These are phyloP conservation scores for Lichtheimia corymbifera DNA, from an alignment of 371 early-diverging fungal species.

Conservation along the genomic window DNA sequence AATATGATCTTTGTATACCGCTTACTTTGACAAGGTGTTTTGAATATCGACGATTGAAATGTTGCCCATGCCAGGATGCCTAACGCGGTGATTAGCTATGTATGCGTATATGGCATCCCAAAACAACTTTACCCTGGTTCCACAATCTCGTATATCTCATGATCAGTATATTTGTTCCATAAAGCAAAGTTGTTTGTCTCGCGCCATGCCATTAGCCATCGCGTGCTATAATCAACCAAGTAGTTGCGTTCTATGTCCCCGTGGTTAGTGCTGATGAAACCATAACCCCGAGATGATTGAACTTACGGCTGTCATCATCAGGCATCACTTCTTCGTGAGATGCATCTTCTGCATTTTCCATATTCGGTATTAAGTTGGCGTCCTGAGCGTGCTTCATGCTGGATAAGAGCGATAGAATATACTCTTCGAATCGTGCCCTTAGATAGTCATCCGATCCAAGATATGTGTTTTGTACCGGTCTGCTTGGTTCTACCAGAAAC, in stretches of 20 bases:
- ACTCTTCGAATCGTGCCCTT: conserved; percentile 76
- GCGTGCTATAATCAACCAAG: conserved; percentile 64
- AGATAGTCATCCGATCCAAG: conserved; percentile 82
- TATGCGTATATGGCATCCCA: neutral
- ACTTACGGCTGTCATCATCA: conserved; percentile 40
- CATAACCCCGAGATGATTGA: neutral
- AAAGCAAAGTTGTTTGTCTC: conserved; percentile 68
- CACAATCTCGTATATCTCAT: conserved; percentile 66
- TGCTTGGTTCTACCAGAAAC: conserved; percentile 41
- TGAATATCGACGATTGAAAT: conserved; percentile 64
- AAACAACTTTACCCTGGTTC: conserved; percentile 52
- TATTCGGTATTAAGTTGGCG: conserved; percentile 34
- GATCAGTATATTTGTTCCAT: conserved; percentile 70
- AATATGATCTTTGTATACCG: neutral
- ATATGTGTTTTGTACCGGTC: conserved; percentile 58
- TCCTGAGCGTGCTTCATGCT: conserved; percentile 67
- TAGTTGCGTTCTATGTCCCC: conserved; percentile 56
- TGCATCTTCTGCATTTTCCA: conserved; percentile 20
- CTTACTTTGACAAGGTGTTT: conserved; percentile 63
- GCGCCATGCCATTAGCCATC: conserved; percentile 72
- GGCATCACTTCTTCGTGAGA: conserved; percentile 31
- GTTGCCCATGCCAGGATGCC: conserved; percentile 69
- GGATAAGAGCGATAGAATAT: conserved; percentile 67
- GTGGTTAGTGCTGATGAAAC: too few species aligned
- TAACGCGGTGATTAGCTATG: conserved; percentile 5